Percentiles rank a stretch among this genome's conserved stretches.
phyloP scores from a whole-genome alignment of 495 filamentous ascomycete genomes.

The Aspergillus sclerotiicarbonarius region DNA sequence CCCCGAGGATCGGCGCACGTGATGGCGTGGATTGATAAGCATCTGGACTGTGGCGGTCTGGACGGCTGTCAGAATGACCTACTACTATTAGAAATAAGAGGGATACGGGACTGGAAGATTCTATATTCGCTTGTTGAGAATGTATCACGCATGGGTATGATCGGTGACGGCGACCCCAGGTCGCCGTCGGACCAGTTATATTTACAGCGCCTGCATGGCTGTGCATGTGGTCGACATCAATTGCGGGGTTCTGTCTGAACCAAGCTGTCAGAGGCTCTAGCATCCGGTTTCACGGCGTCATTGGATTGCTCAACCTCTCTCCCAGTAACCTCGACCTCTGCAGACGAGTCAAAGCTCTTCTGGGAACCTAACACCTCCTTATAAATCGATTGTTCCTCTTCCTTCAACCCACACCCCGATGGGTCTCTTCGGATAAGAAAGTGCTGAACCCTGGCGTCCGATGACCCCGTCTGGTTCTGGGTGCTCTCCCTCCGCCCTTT shows the following conservation, averaged over 20 bases:
- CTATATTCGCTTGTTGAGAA: too few species aligned
- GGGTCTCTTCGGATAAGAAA: conserved; percentile 70
- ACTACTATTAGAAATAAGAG: too few species aligned
- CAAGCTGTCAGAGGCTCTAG: background rate
- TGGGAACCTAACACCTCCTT: conserved; percentile 30
- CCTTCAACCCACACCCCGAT: conserved; percentile 44
- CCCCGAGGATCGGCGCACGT: background rate
- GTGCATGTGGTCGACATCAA: background rate
- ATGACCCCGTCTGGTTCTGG: conserved; percentile 42
- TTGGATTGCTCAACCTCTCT: background rate
- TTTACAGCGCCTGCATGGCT: background rate
- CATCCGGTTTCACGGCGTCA: background rate
- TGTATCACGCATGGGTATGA: background rate
- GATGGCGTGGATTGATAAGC: background rate
- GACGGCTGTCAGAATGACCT: too few species aligned
- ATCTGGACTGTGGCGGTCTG: background rate
- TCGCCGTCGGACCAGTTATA: background rate
- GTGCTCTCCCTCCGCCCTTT: conserved; percentile 51
- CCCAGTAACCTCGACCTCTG: background rate
- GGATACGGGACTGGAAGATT: too few species aligned
- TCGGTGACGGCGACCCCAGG: background rate
- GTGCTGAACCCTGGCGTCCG: conserved; percentile 64
- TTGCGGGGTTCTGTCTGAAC: background rate
- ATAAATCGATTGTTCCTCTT: conserved; percentile 40
- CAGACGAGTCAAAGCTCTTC: conserved; percentile 5